Base-by-base conservation (phyloP, 805 yeast species). In the Lachancea sp. region DNA sequence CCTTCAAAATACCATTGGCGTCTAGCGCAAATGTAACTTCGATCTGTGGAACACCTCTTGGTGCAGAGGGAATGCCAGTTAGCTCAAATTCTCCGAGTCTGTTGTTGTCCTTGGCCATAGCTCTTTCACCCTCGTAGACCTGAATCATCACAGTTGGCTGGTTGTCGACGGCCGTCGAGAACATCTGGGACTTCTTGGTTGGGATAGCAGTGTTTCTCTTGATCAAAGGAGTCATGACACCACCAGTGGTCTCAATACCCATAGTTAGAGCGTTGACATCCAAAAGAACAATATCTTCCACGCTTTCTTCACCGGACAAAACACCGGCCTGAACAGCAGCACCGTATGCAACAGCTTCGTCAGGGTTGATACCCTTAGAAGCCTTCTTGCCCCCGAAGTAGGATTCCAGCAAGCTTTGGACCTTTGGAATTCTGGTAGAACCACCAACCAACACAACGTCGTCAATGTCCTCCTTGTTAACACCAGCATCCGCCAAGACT, bases 281-380 rank as follows among this genome's bases (percentile, higher is more conserved):
- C 62, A 90, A 78, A 63, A 89, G 75, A 53, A 91, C 91, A 59
- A 85, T 82, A 65, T 85, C 93, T 60, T 85, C 95, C 52, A 82
- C 93, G 68, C 95, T 93, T 61, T 84, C 89, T 71, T 90, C 96
- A 70, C 98, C 98, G 46, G 95, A 81, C 55, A 91, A 75, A 58
- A 91, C 95, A 75, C 98, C 98, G 47, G 96, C 98, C 76, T 91
- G 99, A 53, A 91, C 97, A 53, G 99, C 97, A 50, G 98, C 98
- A 79, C 99, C 99, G 62, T 82, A 91, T 36, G 98, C 99, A 63
- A 91, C 98, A 67, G 99, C 99, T 77, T 91, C 99, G 74, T 91
- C 99, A 53, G 99, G 98, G 77, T 91, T 91, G 64, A 91, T 91
- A 62, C 96, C 91, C 79, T 90, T 91, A 57, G 95, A 87, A 55